Base-by-base conservation (phyloP, 2,329 filamentous ascomycete genomes). In the Dendryphion nanum region DNA sequence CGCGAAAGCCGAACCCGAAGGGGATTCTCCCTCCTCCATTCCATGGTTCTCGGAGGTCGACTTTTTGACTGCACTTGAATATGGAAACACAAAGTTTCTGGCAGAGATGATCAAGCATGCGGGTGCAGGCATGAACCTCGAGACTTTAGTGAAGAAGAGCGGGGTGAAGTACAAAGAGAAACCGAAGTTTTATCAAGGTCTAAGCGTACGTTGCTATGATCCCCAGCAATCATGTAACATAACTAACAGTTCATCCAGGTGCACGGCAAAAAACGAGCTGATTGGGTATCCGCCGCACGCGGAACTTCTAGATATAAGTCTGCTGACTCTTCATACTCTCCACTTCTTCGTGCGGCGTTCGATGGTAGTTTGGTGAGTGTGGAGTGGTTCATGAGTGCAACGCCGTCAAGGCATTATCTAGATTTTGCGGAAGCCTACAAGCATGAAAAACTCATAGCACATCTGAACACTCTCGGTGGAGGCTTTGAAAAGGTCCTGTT, bases 341-440 rank as follows among this genome's bases (percentile, higher is more conserved):
- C 83, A 3, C 65, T 86, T 6, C 71, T 86, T 1, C 66, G 75
- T 43, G 81, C 82, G 30, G 81, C 78, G 10, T 51, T 67, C 6
- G 50, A 52, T 2, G 79, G 81, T 3, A 83, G 72, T 15, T 59
- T 91, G n/a, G 77, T 83, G 26, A 75, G 76, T 14, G 78, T 88
- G 0, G 82, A 93, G 55, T 94, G 86, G 79, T 87, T 91, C 59
- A 64, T 89, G 38, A 82, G 84, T 40, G 84, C 87, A 44, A 76
- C 79, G 1, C 86, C 88, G 0, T 66, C 79, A 48, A 74, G 81
- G 18, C 72, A 78, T 37, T 93, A 93, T 54, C 64, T 74, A 18
- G 79, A 87, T 31, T 93, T 89, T 55, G 74, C 81, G 0, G 76
- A 81, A 47, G 61, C 70, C 1, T 77, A 85, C 38, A 72, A 72